phyloP scores from a whole-genome alignment of 768 basidiomycete species.

The Porphyrellus cyaneotinctus region DNA sequence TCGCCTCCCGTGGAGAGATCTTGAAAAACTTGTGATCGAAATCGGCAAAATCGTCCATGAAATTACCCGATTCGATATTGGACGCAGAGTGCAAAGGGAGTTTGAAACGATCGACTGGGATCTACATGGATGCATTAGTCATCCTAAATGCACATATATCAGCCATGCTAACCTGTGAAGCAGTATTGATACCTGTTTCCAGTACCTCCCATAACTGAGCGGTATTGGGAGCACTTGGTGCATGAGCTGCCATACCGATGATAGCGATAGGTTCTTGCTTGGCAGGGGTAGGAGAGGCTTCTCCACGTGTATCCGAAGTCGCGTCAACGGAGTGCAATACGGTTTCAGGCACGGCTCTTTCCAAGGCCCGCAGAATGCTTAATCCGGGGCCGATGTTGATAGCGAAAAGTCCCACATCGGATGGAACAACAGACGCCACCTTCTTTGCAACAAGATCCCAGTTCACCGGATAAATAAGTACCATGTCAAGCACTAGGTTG shows the following conservation, averaged over 20 bases:
- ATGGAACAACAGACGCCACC: slow-evolving; percentile 17
- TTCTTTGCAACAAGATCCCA: slow-evolving; percentile 45
- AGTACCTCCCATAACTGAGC: slow-evolving; percentile 58
- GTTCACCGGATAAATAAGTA: slow-evolving; percentile 48
- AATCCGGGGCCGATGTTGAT: slow-evolving; percentile 50
- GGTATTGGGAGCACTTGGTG: slow-evolving; percentile 46
- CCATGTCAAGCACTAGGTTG: slow-evolving; percentile 36
- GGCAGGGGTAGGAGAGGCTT: not conserved
- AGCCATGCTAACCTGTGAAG: slow-evolving; percentile 45
- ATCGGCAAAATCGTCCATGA: slow-evolving; percentile 49
- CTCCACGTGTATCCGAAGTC: slow-evolving; percentile 6
- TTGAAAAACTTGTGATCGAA: slow-evolving; percentile 74
- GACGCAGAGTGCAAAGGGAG: slow-evolving; percentile 35
- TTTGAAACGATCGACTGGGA: slow-evolving; percentile 57
- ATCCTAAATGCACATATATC: not conserved
- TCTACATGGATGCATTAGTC: slow-evolving; percentile 35
- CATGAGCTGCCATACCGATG: slow-evolving; percentile 63
- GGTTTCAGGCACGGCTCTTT: slow-evolving; percentile 30
- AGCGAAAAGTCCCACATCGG: slow-evolving; percentile 29
- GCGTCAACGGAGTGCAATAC: slow-evolving; percentile 16
- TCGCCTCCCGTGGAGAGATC: slow-evolving; percentile 70
- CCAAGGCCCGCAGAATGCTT: slow-evolving; percentile 37
- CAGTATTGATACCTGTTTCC: slow-evolving; percentile 50
- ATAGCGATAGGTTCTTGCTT: slow-evolving; percentile 59
- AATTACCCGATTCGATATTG: slow-evolving; percentile 53